phyloP scores from a whole-genome alignment of 352 stramenopile genomes.

The Peronosclerospora sorghi region DNA sequence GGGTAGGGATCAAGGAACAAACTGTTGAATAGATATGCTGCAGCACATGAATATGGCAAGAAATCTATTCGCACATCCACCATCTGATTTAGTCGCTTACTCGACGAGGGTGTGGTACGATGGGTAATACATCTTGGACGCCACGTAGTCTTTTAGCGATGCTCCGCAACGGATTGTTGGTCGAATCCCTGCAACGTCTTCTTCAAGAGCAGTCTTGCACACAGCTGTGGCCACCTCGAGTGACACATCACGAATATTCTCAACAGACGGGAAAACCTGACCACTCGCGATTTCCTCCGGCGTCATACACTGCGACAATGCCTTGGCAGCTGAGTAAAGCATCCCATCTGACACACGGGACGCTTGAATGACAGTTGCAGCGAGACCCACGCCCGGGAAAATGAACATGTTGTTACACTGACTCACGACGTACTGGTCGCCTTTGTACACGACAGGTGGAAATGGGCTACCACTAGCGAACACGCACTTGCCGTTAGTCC shows the following conservation, averaged over 20 bases:
- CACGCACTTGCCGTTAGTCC: slow-evolving; percentile 86
- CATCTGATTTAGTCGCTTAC: slow-evolving; percentile 15
- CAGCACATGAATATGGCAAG: too few relatives aligned
- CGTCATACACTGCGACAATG: slow-evolving; percentile 87
- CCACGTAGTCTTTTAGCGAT: slow-evolving; percentile 84
- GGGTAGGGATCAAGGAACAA: too few relatives aligned
- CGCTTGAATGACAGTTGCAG: slow-evolving; percentile 73
- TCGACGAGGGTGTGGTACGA: slow-evolving; percentile 90
- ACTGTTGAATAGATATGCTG: too few relatives aligned
- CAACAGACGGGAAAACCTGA: slow-evolving; percentile 91
- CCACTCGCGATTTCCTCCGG: slow-evolving; percentile 87
- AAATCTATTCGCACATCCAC: neutral
- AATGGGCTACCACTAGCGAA: slow-evolving; percentile 3
- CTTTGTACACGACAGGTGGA: slow-evolving; percentile 40
- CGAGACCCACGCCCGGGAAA: slow-evolving; percentile 93
- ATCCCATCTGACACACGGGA: slow-evolving; percentile 88
- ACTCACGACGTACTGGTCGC: slow-evolving; percentile 63
- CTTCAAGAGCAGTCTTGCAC: slow-evolving; percentile 80
- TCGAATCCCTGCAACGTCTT: slow-evolving; percentile 77
- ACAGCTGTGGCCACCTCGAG: slow-evolving; percentile 89
- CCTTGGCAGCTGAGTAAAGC: slow-evolving; percentile 91
- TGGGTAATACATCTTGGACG: slow-evolving; percentile 92
- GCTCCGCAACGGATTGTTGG: slow-evolving; percentile 53
- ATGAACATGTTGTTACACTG: slow-evolving; percentile 98
- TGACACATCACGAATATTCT: slow-evolving; percentile 88